A percentile compares a stretch with the other conserved stretches of the same genome.
Conservation (phyloP, 805 yeast species). For the Saccharomycopsis fodiens region DNA sequence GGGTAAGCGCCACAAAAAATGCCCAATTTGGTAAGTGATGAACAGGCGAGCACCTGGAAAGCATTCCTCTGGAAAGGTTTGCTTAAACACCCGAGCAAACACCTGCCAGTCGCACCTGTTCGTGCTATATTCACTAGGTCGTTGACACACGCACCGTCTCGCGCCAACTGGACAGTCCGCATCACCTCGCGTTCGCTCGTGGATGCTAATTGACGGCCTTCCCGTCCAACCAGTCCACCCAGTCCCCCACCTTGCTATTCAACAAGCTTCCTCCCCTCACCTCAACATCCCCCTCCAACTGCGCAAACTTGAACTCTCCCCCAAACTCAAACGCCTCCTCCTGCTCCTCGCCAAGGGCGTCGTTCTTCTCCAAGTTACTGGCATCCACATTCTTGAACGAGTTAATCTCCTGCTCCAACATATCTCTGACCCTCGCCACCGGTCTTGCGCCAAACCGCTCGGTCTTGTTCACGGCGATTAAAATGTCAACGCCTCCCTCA, state of each 20-base stretch:
- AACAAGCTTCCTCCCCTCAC: slow-evolving; percentile 67
- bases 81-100: too few relatives aligned
- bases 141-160: too few relatives aligned
- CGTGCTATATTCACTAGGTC: too few relatives aligned
- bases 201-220: slow-evolving; percentile 61
- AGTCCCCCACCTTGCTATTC: slow-evolving; percentile 43
- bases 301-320: slow-evolving; percentile 52
- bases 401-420: slow-evolving; percentile 48
- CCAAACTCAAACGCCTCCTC: slow-evolving; percentile 39
- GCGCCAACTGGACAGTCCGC: too few relatives aligned
- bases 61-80: too few relatives aligned
- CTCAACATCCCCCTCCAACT: slow-evolving; percentile 66
- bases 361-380: slow-evolving; percentile 24
- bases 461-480: slow-evolving; percentile 76
- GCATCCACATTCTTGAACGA: slow-evolving; percentile 30
- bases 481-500: slow-evolving; percentile 61
- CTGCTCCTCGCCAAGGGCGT: slow-evolving; percentile 32
- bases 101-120: too few relatives aligned
- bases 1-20: too few relatives aligned
- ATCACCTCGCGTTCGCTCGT: too few relatives aligned
- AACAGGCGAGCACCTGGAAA: too few relatives aligned
- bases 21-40: too few relatives aligned
- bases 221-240: slow-evolving; percentile 80
- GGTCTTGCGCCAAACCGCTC: slow-evolving; percentile 84
- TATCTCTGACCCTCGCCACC: slow-evolving; percentile 45